Evolutionary conservation across 179 eudicot genomes (phyloP).

Genomic region (Gypsophila paniculata): DNA sequence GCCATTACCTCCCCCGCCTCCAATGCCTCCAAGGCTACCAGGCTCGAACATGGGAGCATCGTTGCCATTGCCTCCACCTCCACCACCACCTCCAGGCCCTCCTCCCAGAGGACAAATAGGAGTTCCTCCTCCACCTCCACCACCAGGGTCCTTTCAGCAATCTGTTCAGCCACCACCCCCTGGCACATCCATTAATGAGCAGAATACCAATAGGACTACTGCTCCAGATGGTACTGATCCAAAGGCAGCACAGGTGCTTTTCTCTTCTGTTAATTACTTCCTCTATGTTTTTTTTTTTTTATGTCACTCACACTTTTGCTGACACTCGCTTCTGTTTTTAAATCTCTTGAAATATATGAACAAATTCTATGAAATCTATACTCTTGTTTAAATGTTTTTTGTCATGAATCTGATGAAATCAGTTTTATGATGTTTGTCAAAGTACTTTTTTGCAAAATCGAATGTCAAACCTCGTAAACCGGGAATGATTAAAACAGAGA

Average conservation of each 20-base stretch:
- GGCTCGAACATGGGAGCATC: constrained; percentile 43
- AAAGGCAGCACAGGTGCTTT: constrained; percentile 48
- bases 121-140: constrained; percentile 56
- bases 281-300: no score
- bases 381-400: no score
- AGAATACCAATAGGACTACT: constrained; percentile 35
- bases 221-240: constrained; percentile 42
- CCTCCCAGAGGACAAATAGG: constrained; percentile 61
- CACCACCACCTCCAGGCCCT: constrained; percentile 96
- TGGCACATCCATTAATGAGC: constrained; percentile 52
- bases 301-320: no score
- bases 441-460: no score
- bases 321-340: no score
- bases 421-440: no score
- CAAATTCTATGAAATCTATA: no score
- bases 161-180: constrained; percentile 71
- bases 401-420: no score
- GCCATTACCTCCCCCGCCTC: constrained; percentile 88
- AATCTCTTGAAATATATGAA: no score
- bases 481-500: background rate
- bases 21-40: constrained; percentile 67
- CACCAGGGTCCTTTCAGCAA: constrained; percentile 40
- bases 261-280: background rate
- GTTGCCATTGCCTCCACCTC: constrained; percentile 62
- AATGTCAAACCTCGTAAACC: no score